A percentile compares a stretch with the other conserved stretches of the same genome.
Evolutionary conservation across 805 yeast genomes (phyloP).

Genomic region (Starmerella potacharoeniae): DNA sequence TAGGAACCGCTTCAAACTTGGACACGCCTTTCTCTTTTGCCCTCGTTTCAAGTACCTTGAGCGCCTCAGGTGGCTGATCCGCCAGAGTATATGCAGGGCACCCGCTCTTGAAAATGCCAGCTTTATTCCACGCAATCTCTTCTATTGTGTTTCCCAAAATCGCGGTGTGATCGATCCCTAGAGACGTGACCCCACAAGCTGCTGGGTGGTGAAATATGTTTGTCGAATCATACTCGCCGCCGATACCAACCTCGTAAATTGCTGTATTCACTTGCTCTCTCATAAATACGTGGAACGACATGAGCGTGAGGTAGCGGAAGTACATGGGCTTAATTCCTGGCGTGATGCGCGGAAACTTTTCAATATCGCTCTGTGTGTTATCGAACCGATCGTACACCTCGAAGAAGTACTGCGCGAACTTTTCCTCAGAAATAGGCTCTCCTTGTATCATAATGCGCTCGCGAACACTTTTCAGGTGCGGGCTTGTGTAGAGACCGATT

Average conservation of each 20-base stretch:
- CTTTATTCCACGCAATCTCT: conserved; percentile 91
- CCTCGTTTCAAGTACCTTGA: conserved; percentile 41
- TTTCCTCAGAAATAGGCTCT: conserved; percentile 63
- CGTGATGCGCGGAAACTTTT: conserved; percentile 61
- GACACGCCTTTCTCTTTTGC: conserved; percentile 50
- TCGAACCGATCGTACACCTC: conserved; percentile 84
- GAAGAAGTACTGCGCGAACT: conserved; percentile 80
- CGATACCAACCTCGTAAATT: conserved; percentile 94
- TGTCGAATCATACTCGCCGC: conserved; percentile 96
- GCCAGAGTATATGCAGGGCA: conserved; percentile 55
- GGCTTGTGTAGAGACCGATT: conserved; percentile 90
- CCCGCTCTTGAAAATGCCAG: conserved; percentile 73
- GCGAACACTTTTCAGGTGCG: conserved; percentile 85
- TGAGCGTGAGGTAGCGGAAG: conserved; percentile 76
- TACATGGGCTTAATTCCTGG: conserved; percentile 76
- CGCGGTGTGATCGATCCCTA: conserved; percentile 86
- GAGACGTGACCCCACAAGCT: conserved; percentile 70
- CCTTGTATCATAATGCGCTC: conserved; percentile 88
- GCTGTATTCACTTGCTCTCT: conserved; percentile 88
- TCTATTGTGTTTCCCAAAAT: conserved; percentile 79
- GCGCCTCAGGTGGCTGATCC: conserved; percentile 44
- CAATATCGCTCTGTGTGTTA: conserved; percentile 42
- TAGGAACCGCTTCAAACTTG: conserved; percentile 40
- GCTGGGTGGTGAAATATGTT: conserved; percentile 71
- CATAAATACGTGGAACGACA: conserved; percentile 84